Percentiles rank a stretch among this genome's conserved stretches.
Evolutionary conservation across 2,329 filamentous ascomycete species (phyloP).

Genomic region (Beauveria asiatica): DNA sequence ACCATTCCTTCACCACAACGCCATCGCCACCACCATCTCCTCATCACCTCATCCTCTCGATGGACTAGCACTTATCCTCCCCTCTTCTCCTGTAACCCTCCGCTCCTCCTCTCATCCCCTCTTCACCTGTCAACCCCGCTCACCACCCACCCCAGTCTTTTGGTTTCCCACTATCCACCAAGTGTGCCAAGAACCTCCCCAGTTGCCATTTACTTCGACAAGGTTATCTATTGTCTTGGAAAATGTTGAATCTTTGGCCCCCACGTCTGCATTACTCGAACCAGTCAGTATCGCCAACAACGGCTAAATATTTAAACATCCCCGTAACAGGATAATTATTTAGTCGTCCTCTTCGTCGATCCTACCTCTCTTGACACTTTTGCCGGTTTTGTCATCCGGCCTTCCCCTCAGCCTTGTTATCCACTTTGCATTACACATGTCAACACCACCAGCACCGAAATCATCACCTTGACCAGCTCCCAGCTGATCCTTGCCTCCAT

Average conservation of each 20-base stretch:
- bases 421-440: neutral
- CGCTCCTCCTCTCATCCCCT: neutral
- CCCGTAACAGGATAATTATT: no score
- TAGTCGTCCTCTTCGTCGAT: no score
- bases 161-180: neutral
- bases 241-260: neutral
- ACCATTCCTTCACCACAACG: neutral
- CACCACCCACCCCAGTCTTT: neutral
- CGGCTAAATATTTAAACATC: no score
- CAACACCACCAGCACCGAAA: no score
- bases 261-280: neutral
- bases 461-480: no score
- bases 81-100: neutral
- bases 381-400: no score
- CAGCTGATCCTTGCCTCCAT: neutral
- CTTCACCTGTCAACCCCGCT: neutral
- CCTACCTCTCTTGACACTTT: no score
- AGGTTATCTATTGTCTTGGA: neutral
- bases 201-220: neutral
- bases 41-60: neutral
- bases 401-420: neutral
- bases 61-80: neutral
- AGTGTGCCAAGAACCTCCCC: neutral
- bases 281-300: neutral
- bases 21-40: neutral